phyloP scores from a whole-genome alignment of 1,139 yeast species.

The Geotrichum klebahnii region DNA sequence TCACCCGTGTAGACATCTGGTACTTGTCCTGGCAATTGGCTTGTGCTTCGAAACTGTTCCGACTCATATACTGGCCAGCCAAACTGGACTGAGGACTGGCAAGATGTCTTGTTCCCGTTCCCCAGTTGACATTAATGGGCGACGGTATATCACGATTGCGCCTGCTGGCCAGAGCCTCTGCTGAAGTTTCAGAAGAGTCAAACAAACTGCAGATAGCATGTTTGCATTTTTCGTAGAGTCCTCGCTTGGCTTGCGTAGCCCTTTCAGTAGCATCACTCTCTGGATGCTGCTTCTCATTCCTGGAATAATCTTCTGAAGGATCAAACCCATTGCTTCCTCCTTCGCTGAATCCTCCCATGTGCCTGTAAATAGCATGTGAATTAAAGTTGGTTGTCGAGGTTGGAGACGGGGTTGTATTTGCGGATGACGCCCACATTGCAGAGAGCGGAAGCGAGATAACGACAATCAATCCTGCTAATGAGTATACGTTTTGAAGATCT shows the following conservation, averaged over 20 bases:
- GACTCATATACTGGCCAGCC: slow-evolving; percentile 3
- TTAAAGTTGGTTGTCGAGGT: background rate
- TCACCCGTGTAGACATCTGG: slow-evolving; percentile 5
- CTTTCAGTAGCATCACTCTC: too few species aligned
- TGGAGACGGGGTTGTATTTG: slow-evolving; percentile 3
- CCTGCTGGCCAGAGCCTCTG: too few species aligned
- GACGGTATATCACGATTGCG: background rate
- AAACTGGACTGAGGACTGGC: background rate
- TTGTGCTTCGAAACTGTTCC: slow-evolving; percentile 5
- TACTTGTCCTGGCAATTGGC: background rate
- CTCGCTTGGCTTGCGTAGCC: too few species aligned
- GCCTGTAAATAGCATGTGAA: background rate
- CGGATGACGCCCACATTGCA: slow-evolving; percentile 69
- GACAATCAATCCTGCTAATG: slow-evolving; percentile 46
- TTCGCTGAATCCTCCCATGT: background rate
- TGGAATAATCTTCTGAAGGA: too few species aligned
- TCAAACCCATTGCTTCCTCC: background rate
- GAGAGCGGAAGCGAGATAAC: slow-evolving; percentile 75
- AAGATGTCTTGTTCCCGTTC: too few species aligned
- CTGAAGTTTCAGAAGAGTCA: too few species aligned
- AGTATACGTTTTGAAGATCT: slow-evolving; percentile 36
- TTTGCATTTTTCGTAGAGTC: too few species aligned
- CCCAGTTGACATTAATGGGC: background rate
- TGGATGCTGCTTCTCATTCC: background rate
- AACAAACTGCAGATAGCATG: too few species aligned